Base-by-base conservation (phyloP, 1,284 basidiomycete genomes). In the Tilletiaria anomala region DNA sequence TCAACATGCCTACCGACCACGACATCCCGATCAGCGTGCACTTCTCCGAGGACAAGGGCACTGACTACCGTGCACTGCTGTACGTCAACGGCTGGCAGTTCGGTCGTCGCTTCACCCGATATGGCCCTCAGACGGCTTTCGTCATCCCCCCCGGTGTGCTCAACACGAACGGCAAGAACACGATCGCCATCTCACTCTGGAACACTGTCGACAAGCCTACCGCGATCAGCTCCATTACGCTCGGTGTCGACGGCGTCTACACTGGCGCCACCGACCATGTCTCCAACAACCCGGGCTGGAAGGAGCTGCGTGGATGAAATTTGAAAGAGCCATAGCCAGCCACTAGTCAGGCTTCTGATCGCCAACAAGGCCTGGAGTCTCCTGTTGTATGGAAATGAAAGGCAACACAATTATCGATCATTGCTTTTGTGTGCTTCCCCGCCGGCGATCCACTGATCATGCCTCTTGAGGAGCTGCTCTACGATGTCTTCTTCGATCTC, bases 401-500 rank as follows among this genome's bases (percentile, higher is more conserved):
- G n/a, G n/a, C n/a, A n/a, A n/a, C n/a, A n/a, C n/a, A n/a, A n/a
- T n/a, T n/a, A n/a, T n/a, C n/a, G n/a, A n/a, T n/a, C n/a, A n/a
- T n/a, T n/a, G n/a, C n/a, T n/a, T 10, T n/a, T 35, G n/a, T 6
- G 18, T 35, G 33, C n/a, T n/a, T n/a, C n/a, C n/a, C n/a, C n/a
- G n/a, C n/a, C 40, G 22, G 15, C 44, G 19, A 76, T 71, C 86
- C 87, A 94, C 29, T 60, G 68, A 8, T 72, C 69, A 68, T 97
- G 91, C 53, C 83, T 73, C 49, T 68, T 70, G 4, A 82, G 75
- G 39, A 96, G 70, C 61, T 84, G 81, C 1, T 61, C 66, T 1
- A 96, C 73, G 48, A 97, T 94, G 45, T 87, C 79, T 64, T 91
- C 83, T 66, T 97, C 91, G 39, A 96, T 91, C 71, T 96, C 67